phyloP scores from a whole-genome alignment of 306 rosid species.

The Cicer judaicum region DNA sequence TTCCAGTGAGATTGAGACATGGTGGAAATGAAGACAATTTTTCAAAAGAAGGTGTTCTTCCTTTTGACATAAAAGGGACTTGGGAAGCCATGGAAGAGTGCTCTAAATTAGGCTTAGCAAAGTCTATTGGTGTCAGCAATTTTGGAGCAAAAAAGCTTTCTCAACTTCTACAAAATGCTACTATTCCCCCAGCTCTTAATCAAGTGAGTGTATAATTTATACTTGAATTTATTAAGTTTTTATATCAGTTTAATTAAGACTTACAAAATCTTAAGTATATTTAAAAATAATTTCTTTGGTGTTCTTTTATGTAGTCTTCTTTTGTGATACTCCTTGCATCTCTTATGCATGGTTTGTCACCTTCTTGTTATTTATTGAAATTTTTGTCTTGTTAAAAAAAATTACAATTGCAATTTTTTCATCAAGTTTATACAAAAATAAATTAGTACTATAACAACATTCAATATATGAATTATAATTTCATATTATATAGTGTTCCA shows the following conservation, averaged over 20 bases:
- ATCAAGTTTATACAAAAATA: no score
- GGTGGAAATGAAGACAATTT: not conserved
- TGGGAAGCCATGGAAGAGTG: constrained; percentile 56
- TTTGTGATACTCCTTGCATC: no score
- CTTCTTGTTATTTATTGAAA: no score
- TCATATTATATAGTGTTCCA: no score
- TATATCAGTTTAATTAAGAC: not conserved
- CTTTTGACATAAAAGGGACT: constrained; percentile 52
- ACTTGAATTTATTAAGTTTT: not conserved
- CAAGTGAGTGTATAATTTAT: constrained; percentile 28
- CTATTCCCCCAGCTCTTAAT: constrained; percentile 45
- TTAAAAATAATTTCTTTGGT: no score
- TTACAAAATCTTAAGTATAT: no score
- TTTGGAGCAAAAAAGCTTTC: constrained; percentile 45
- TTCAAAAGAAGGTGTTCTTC: constrained; percentile 37
- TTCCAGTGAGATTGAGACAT: constrained; percentile 49
- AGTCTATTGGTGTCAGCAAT: constrained; percentile 54
- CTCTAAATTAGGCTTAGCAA: constrained; percentile 47
- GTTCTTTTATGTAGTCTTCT: no score
- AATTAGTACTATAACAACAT: no score
- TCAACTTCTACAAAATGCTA: constrained; percentile 37
- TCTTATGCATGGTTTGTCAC: no score
- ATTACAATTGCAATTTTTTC: no score
- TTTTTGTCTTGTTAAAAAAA: no score
- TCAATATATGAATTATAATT: no score